Base-by-base conservation (phyloP, 2,329 filamentous ascomycete genomes). In the Pezicula radicicola region DNA sequence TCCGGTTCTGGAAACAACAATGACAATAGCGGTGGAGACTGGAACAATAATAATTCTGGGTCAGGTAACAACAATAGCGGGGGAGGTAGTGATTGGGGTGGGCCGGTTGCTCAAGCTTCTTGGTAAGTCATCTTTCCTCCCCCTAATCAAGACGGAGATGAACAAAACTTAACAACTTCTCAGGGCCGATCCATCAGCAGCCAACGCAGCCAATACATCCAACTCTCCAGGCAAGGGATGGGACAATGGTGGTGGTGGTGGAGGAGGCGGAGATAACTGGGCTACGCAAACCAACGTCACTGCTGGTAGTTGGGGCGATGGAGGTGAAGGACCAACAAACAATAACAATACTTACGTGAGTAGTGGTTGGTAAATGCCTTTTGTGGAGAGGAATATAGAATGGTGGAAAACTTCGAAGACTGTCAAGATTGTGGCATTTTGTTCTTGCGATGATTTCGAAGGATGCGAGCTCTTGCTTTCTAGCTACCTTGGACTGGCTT, bases 281-380 rank as follows among this genome's bases (percentile, higher is more conserved):
- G 54, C 45, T 19, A 53, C 47, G 36, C 48, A 47, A 15, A 56
- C 45, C 15, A 45, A 39, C 15, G 36, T 58, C 21, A 51, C 49
- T 3, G 52, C 47, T 35, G 56, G 56, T 28, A 55, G 51, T n/a
- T 58, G 56, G 56, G 55, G 43, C 9, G 54, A 47, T 7, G 39
- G 16, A 16, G 21, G 42, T 13, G n/a, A 16, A 15, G 42, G 42
- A 30, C 42, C 42, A 13, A n/a, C n/a, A 27, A 27, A 27, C 8
- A 27, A 19, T 15, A 27, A 27, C 5, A 27, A 19, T 19, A 21
- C 16, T 21, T 13, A 25, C 8, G 15, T 21, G 10, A 43, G 8
- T 4, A 27, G 19, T 9, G 42, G 42, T 16, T 45, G 42, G 42
- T 45, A 28, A 21, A 42, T 30, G 7, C 28, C 28, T 30, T 30